Evolutionary conservation across 106 monocot genomes (phyloP).

Genomic region (Dioscorea zingiberensis): DNA sequence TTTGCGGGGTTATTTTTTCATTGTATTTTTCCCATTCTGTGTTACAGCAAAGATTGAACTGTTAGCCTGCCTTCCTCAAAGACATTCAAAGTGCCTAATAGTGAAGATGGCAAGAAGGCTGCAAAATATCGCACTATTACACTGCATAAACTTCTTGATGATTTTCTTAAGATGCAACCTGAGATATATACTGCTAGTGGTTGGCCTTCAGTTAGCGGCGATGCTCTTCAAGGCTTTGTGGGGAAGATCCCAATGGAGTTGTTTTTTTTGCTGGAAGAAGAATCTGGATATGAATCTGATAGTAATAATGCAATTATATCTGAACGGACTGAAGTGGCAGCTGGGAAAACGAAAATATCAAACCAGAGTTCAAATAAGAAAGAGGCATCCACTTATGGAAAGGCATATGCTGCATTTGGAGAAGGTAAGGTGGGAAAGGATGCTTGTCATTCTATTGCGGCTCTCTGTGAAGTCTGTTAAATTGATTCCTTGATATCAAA

Average conservation of each 20-base stretch:
- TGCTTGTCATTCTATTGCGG: constrained; percentile 90
- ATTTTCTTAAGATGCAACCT: constrained; percentile 23
- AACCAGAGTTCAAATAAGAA: neutral
- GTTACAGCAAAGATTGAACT: constrained; percentile 52
- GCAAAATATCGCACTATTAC: constrained; percentile 70
- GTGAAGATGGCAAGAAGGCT: constrained; percentile 59
- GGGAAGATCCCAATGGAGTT: constrained; percentile 62
- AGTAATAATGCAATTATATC: neutral
- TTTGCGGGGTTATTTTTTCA: no score
- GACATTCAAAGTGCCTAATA: constrained; percentile 76
- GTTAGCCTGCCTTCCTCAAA: constrained; percentile 41
- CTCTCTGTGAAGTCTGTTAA: constrained; percentile 90
- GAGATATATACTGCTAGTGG: constrained; percentile 79
- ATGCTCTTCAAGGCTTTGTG: constrained; percentile 64
- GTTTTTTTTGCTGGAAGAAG: constrained; percentile 31
- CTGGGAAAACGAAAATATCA: constrained; percentile 2
- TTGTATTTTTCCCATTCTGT: no score
- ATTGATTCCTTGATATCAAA: constrained; percentile 96
- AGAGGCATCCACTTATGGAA: constrained; percentile 56
- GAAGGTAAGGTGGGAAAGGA: constrained; percentile 53
- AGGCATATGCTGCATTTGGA: constrained; percentile 86
- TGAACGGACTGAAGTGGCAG: neutral
- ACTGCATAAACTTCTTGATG: constrained; percentile 28
- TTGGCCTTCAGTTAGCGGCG: constrained; percentile 90
- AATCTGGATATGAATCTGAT: constrained; percentile 14